Evolutionary conservation across 2,329 filamentous ascomycete genomes (phyloP), one percentile per base, ranked within the genome.

Genomic region (Calycina herbarum): DNA sequence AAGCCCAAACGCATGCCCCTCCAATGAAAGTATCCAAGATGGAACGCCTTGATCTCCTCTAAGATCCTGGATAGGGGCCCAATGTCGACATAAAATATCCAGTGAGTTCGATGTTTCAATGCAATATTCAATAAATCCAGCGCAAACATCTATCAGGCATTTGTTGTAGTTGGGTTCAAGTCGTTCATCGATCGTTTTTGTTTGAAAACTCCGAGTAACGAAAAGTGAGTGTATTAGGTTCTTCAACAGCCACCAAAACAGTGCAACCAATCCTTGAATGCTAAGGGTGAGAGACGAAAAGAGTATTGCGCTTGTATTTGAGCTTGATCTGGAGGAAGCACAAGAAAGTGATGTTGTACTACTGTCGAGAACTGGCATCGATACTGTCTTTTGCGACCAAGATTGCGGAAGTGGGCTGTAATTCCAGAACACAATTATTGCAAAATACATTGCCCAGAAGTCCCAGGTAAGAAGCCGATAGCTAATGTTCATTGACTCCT

Each of bases 51-150:
- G 13, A 7, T 5, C 10, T 20, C 10, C 6, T 38, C 17, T 35
- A 17, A 13, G 1, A 11, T 24, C 17, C 4, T 31, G 57, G 1
- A 31, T 31, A 5, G 69, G 69, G 20, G 70, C 71, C 71, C 70
- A 72, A 27, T 68, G 61, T 10, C 69, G 67, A 40, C 65, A 68
- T 0, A 72, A 15, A 7, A 72, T 69, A 54, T 72, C 71, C 33
- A 73, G 64, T 0, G 68, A 72, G 10, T 67, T 24, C 0, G 70
- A 73, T 2, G 61, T 64, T 10, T 70, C 68, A 15, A 73, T 68
- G 24, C 69, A 71, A 38, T 69, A 73, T 11, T 72, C 64, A 15
- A 72, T 70, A 38, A 73, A 73, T 33, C 71, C 67, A 2, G 66
- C 57, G 51, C 60, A 72, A 2, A 72, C 68, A 45, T 72, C 69